Evolutionary conservation across 208 protist species (phyloP).

Genomic region (Acanthamoeba quina): DNA sequence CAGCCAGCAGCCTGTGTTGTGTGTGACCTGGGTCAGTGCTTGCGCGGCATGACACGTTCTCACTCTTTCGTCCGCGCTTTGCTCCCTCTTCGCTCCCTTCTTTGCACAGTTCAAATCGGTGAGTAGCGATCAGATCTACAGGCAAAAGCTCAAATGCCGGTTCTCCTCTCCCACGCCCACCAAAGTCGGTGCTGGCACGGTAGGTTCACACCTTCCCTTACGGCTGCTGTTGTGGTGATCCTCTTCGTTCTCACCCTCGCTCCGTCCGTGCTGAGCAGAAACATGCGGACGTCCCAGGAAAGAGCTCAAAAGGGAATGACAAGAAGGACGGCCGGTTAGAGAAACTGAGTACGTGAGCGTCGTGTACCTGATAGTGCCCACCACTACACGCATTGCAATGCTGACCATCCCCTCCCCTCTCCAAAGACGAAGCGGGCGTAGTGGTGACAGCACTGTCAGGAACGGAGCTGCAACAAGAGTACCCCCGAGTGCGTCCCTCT

Average conservation of each 20-base stretch:
- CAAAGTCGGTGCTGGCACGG: conserved; percentile 20
- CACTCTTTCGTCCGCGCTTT: background rate
- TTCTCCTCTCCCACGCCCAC: conserved; percentile 65
- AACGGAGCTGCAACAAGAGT: conserved; percentile 44
- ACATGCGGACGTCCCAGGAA: background rate
- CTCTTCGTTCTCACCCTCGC: background rate
- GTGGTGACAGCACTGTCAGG: conserved; percentile 4
- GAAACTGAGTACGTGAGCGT: conserved; percentile 6
- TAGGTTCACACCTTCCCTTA: background rate
- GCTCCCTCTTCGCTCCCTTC: background rate
- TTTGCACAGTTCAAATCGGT: conserved; percentile 31
- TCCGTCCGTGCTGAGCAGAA: background rate
- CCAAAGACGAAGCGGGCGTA: conserved; percentile 30
- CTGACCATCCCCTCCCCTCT: background rate
- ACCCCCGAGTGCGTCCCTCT: background rate
- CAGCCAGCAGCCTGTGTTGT: background rate
- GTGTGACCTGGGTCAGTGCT: background rate
- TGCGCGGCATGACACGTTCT: background rate
- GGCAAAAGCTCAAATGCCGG: conserved; percentile 74
- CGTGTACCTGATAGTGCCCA: no score
- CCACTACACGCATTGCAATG: background rate
- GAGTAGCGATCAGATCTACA: conserved; percentile 7
- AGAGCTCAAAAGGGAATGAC: background rate
- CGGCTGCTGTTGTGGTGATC: no score
- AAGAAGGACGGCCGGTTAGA: conserved; percentile 2